Evolutionary conservation across 1,284 basidiomycete genomes (phyloP), one percentile per base, ranked within the genome.

Genomic region (Ceratobasidium sp.): DNA sequence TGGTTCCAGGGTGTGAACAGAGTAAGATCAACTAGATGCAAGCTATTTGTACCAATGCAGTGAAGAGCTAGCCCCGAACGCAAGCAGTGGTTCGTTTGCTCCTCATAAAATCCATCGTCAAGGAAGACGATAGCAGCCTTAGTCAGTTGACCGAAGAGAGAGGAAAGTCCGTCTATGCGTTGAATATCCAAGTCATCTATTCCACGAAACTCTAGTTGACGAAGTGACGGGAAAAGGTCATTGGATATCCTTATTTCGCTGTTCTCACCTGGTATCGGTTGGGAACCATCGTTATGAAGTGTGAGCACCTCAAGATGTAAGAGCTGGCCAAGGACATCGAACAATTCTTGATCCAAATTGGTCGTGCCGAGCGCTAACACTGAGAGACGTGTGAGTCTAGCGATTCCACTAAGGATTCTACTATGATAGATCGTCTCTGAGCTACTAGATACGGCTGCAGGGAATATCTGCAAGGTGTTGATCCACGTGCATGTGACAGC

Each of bases 241-340:
- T 57, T 38, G 68, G 52, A 23, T 26, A 59, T 44, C 4, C 4
- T 9, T 23, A 57, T 44, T 4, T 26, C 28, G 1, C 13, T 20
- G 10, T n/a, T 0, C 10, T 7, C 40, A 12, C 13, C 9, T 40
- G 6, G 2, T 17, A 1, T 28, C 1, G 7, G 20, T 10, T 10
- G 20, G 5, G 13, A 42, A 17, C 3, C 1, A n/a, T 26, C n/a
- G 6, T 23, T 10, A 38, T 23, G 10, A 2, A 70, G 42, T 15
- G 42, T 23, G 50, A 69, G 67, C 3, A 15, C 17, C 17, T 28
- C 26, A 7, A 70, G 68, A 23, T 28, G n/a, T 13, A 54, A 40
- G 13, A 70, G 68, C 6, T 23, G 68, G 3, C 54, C 68, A 28
- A 70, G 54, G 2, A 38, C 20, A 15, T 59, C 28, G 10, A 70